Base-by-base conservation (phyloP, 148 eudicot species). In the Amaranthus palmeri region DNA sequence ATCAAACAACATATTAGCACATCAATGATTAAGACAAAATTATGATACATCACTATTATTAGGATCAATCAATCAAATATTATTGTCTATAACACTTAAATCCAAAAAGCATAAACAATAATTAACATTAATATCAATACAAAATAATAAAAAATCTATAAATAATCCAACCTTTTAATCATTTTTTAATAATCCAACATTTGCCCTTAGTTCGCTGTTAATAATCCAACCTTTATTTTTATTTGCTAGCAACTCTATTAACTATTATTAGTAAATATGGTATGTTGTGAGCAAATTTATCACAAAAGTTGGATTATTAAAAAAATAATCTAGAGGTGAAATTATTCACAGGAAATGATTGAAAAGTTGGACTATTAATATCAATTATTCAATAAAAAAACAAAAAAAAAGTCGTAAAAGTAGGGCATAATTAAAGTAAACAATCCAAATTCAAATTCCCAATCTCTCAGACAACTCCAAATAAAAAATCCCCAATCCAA, bases 51-150 rank as follows among this genome's bases (percentile, higher is more conserved):
- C 5, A 45, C 36, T 5, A 3, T n/a, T 42, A 56, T 14, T 13
- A 75, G 43, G 18, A 70, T 41, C 11, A 7, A 51, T 40, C 13
- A 66, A 49, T 14, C 7, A 51, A 51, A 44, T 18, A 69, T 41
- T 25, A 4, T 25, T 69, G 46, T 45, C 54, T 17, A 14, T 25
- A 63, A 40, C 36, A 63, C 18, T 40, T 14, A 48, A 48, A 55
- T 45, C 71, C 77, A 74, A 74, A 71, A 67, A 56, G 71, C 70
- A 54, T 9, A 8, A 74, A 3, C 4, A 62, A 8, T 13, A 58
- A 41, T 68, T 54, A 25, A 5, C 12, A 17, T 4, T 5, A 13
- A 49, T 51, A 36, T 4, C 56, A 67, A n/a, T 14, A 8, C 17
- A 50, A 4, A 17, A n/a, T n/a, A n/a, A n/a, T n/a, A n/a, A 14